These are phyloP conservation scores for Phytophthora lateralis DNA, from an alignment of 352 stramenopile genomes.

Conservation along the genomic window DNA sequence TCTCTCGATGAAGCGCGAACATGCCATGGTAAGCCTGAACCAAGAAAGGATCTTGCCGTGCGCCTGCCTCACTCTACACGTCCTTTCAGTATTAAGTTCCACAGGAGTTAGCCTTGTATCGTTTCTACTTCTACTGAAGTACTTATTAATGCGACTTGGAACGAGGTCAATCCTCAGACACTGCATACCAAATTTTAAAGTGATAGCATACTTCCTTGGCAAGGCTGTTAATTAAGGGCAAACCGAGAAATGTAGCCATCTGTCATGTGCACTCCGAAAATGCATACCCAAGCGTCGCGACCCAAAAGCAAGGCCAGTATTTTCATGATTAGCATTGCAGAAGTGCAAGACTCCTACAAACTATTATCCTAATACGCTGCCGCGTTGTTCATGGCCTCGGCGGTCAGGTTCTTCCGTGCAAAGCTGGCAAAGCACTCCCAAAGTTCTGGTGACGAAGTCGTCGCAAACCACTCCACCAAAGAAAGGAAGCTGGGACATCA, in stretches of 20 bases:
- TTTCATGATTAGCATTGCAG: no score
- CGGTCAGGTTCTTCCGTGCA: slow-evolving; percentile 10
- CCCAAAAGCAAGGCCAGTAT: background rate
- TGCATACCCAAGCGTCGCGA: slow-evolving; percentile 19
- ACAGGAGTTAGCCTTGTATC: no score
- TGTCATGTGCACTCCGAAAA: slow-evolving; percentile 12
- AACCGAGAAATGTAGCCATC: background rate
- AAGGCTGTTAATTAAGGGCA: no score
- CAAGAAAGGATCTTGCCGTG: background rate
- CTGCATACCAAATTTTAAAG: no score
- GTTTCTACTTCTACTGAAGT: background rate
- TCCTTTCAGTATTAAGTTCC: background rate
- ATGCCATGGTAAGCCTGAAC: background rate
- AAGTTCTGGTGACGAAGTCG: slow-evolving; percentile 8
- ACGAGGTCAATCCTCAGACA: no score
- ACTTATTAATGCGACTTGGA: no score
- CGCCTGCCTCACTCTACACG: no score
- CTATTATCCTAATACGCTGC: no score
- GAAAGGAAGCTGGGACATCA: background rate
- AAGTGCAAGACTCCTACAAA: no score
- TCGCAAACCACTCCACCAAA: slow-evolving; percentile 7
- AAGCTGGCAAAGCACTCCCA: slow-evolving; percentile 12
- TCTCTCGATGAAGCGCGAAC: background rate
- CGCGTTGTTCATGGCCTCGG: no score
- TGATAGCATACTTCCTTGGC: no score